Percentiles rank a stretch among this genome's conserved stretches.
phyloP scores from a whole-genome alignment of 2,329 filamentous ascomycete genomes.

The Aspergillus pseudoglaucus region DNA sequence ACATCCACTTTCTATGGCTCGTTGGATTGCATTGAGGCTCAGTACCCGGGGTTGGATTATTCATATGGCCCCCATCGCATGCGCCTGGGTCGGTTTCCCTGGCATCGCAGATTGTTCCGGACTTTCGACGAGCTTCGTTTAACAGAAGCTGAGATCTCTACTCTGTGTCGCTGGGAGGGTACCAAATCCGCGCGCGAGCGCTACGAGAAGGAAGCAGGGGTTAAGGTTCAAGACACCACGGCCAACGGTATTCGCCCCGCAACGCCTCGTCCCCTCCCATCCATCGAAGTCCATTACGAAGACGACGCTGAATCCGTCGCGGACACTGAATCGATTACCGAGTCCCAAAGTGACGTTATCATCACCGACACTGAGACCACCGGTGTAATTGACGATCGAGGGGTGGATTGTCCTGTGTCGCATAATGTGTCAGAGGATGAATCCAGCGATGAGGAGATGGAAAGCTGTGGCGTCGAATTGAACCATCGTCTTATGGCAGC shows the following conservation, averaged over 20 bases:
- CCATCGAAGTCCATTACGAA: constrained; percentile 26
- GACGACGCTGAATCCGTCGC: constrained; percentile 17
- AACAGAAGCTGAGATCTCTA: constrained; percentile 55
- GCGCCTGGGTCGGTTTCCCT: constrained; percentile 55
- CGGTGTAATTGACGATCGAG: constrained; percentile 16
- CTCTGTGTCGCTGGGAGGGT: constrained; percentile 55
- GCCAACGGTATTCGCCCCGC: constrained; percentile 50
- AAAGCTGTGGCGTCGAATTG: constrained; percentile 46
- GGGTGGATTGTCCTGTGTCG: constrained; percentile 16
- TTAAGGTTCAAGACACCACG: constrained; percentile 56
- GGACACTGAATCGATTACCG: constrained; percentile 16
- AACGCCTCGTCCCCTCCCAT: constrained; percentile 35
- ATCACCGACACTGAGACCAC: constrained; percentile 10
- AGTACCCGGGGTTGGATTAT: constrained; percentile 62
- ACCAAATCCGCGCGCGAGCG: constrained; percentile 43
- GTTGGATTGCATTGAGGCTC: constrained; percentile 58
- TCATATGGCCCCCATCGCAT: constrained; percentile 56
- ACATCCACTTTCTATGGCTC: constrained; percentile 59
- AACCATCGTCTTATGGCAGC: constrained; percentile 49
- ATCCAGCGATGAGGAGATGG: constrained; percentile 41
- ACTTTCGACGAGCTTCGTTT: constrained; percentile 55
- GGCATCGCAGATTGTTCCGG: constrained; percentile 55
- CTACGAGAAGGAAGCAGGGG: constrained; percentile 50
- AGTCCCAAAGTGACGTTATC: constrained; percentile 20
- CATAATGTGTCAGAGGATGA: constrained; percentile 31